These are phyloP conservation scores for Pichia kudriavzevii DNA, from an alignment of 1,139 yeast species.

Conservation along the genomic window DNA sequence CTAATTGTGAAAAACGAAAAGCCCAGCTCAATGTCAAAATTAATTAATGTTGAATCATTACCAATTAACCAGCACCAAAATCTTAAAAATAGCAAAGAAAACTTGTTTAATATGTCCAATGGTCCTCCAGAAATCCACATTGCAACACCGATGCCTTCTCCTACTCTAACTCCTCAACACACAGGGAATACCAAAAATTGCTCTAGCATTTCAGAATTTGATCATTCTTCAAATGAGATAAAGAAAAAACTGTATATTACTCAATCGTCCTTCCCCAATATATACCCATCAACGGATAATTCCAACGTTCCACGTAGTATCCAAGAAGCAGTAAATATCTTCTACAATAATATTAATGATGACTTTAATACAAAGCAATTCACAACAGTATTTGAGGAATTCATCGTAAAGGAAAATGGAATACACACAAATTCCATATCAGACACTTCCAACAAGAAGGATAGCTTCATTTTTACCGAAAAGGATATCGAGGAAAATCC, in stretches of 20 bases:
- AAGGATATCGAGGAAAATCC: conserved; percentile 29
- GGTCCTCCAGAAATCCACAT: conserved; percentile 48
- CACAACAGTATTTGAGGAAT: conserved; percentile 29
- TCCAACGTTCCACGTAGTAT: conserved; percentile 78
- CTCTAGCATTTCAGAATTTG: conserved; percentile 25
- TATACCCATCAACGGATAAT: conserved; percentile 46
- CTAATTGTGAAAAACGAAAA: conserved; percentile 32
- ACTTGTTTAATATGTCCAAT: conserved; percentile 27
- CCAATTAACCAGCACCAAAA: conserved; percentile 25
- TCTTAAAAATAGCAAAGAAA: conserved; percentile 14
- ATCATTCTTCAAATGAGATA: conserved; percentile 47
- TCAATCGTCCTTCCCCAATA: conserved; percentile 71
- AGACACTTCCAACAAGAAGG: conserved; percentile 1
- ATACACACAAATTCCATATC: conserved; percentile 4
- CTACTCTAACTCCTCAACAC: conserved; percentile 54
- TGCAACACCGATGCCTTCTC: conserved; percentile 88
- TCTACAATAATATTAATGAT: conserved; percentile 54
- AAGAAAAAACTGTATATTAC: conserved; percentile 73
- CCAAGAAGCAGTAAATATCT: conserved; percentile 65
- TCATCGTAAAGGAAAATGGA: conserved; percentile 70
- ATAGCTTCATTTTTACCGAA: conserved; percentile 14
- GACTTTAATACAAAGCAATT: conserved; percentile 57
- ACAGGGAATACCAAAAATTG: conserved; percentile 27
- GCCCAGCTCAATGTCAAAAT: conserved; percentile 14
- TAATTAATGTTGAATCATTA: conserved; percentile 43